These are phyloP conservation scores for Picea engelmannii DNA, from an alignment of 83 land plant species.

Conservation along the genomic window DNA sequence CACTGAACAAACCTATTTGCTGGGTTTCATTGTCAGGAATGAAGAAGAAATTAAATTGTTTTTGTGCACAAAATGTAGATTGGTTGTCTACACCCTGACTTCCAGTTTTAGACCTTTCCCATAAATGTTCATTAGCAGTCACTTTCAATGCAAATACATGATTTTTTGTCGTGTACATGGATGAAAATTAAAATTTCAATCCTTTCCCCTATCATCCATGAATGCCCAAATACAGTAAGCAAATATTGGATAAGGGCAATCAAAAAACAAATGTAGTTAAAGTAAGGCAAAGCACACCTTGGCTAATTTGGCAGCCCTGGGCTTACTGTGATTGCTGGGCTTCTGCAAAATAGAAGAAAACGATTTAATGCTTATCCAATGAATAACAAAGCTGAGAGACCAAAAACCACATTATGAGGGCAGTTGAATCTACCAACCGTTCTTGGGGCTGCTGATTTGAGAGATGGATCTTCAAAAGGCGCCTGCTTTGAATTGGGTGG, in stretches of 20 bases:
- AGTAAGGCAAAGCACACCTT: not conserved
- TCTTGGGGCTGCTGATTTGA: not conserved
- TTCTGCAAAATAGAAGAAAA: not conserved
- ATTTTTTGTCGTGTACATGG: not conserved
- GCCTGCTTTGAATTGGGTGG: not conserved
- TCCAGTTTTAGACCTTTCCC: not conserved
- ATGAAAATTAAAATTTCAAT: too few species aligned
- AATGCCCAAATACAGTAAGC: too few species aligned
- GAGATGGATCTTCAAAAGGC: not conserved
- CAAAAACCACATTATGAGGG: not conserved
- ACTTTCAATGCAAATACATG: not conserved
- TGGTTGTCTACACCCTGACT: not conserved
- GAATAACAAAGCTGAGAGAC: not conserved
- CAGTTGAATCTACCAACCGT: not conserved
- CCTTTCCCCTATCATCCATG: too few species aligned
- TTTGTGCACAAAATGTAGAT: not conserved
- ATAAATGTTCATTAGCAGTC: not conserved
- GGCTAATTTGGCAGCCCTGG: not conserved
- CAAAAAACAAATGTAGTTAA: not conserved
- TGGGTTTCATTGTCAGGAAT: not conserved
- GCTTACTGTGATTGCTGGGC: conserved; percentile 2
- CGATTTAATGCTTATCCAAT: not conserved
- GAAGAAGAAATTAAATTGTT: not conserved
- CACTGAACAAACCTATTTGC: not conserved
- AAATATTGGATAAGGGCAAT: not conserved